Base-by-base conservation (phyloP, 164 flowering plant species). In the Liriodendron chinense region DNA sequence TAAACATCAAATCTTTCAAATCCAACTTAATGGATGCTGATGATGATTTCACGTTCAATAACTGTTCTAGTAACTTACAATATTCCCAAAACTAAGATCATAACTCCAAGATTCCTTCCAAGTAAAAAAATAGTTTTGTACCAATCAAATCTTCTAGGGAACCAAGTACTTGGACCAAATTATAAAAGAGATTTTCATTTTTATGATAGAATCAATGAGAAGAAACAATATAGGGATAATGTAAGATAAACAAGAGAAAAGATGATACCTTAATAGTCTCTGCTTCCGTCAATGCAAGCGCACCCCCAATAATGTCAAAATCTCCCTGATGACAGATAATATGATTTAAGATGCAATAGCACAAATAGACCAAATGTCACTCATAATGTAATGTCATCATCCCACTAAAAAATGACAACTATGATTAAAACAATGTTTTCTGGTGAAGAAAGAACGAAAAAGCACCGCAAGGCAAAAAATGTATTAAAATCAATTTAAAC, bases 281-380 rank as follows among this genome's bases (percentile, higher is more conserved):
- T 76, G 97, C 94, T 83, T 93, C 99, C 47, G 94, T 88, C 79
- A 93, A 74, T 68, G 93, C 83, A 64, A 90, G 74, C 72, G 89
- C 86, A 76, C 99, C 99, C 70, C 99, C 99, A 87, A 93, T 77
- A 68, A 96, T 89, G 81, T 96, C 98, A 84, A 92, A 93, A 79
- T 96, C 99, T 61, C 92, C 99, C 99, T 96, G 82, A 70, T 22
- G 14, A 72, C 34, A 70, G 70, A 70, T 7, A 28, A 75, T 59
- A 10, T 25, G 43, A 63, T 59, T 68, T 67, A 28, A 13, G 47
- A 67, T 34, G 28, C 22, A 67, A 5, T 20, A 34, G 63, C 21
- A 71, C n/a, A 13, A 1, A 20, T 16, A 25, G 43, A 3, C 67
- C 14, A 43, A 69, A 65, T 12, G 47, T 13, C 47, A 67, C 49